Base-by-base conservation (phyloP, 2,329 filamentous ascomycete species). In the Pseudogymnoascus sp. region DNA sequence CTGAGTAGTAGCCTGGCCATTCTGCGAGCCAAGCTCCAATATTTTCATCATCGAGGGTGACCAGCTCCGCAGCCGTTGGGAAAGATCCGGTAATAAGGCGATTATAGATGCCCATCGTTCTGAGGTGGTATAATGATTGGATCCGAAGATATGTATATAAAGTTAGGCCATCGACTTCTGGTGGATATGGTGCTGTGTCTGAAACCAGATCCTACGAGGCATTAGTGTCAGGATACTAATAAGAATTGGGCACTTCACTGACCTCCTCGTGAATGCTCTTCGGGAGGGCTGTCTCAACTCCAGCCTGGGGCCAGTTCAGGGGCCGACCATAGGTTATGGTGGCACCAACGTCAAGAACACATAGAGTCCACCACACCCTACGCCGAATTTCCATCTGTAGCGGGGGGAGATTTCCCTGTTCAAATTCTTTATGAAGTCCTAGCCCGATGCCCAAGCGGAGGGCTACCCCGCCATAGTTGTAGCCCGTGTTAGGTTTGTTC, bases 381-480 rank as follows among this genome's bases (percentile, higher is more conserved):
- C 66, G 50, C 6, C 65, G 44, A 31, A 67, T 67, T 60, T 68
- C 66, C 64, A 65, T 63, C 59, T 68, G 50, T 6, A 68, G 59
- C 14, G 62, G 63, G 13, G 61, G 61, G 11, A 66, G 63, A 44
- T 66, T 61, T 64, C 65, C 66, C n/a, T 61, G 59, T 31, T 60
- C 61, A 40, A 68, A 68, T 35, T 68, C 66, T 56, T 68, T 68
- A 65, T 82, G 79, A 3, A 82, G 72, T 0, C 80, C 79, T 4
- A 82, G 68, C 0, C 79, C 78, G 60, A 81, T 76, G 8, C 93
- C 93, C 88, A 97, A 91, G 68, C 92, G 89, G 69, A 97, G 90
- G 4, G 93, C 97, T 72, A 97, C 85, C 75, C 96, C 96, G 62
- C 97, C 87, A 77, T 97, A 97, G 11, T 81, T 81, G 65, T 79